Percentiles rank a stretch among this genome's conserved stretches.
Evolutionary conservation across 2,329 filamentous ascomycete species (phyloP).

Genomic region (Graphilbum ipis-grandicollis): DNA sequence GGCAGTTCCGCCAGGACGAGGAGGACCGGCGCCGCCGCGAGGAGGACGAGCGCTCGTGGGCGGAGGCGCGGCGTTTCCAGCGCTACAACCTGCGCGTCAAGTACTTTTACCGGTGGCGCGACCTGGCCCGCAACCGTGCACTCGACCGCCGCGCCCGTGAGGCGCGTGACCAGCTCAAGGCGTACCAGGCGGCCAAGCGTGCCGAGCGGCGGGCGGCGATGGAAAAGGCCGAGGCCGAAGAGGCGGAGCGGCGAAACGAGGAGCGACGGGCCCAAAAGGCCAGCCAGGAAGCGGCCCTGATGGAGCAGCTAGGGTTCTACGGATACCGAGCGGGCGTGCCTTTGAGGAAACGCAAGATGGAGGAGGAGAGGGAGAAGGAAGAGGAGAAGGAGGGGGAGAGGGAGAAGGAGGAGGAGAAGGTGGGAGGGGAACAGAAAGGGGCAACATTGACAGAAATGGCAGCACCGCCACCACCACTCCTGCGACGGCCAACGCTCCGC

Average conservation of each 20-base stretch:
- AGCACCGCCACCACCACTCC: too few relatives aligned
- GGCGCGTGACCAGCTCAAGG: conserved; percentile 31
- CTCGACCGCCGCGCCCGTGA: conserved; percentile 31
- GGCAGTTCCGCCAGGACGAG: conserved; percentile 21
- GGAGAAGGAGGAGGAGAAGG: neutral
- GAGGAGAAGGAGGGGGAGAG: conserved; percentile 7
- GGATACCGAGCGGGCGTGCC: neutral
- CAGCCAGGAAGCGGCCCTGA: conserved; percentile 10
- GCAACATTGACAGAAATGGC: too few relatives aligned
- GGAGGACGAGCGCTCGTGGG: conserved; percentile 29
- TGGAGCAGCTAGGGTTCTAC: conserved; percentile 8
- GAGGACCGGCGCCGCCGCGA: conserved; percentile 24
- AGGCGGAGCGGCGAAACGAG: conserved; percentile 7
- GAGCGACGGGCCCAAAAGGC: conserved; percentile 8
- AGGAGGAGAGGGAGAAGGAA: neutral
- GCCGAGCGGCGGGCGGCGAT: conserved; percentile 15
- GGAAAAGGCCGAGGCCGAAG: conserved; percentile 19
- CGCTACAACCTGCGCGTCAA: conserved; percentile 31
- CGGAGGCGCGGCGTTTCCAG: conserved; percentile 29
- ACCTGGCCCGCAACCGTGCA: conserved; percentile 27
- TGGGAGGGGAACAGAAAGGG: neutral
- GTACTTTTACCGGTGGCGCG: conserved; percentile 39
- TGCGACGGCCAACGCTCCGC: too few relatives aligned
- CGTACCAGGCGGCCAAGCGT: conserved; percentile 16
- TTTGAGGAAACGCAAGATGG: conserved; percentile 7